Percentiles rank a stretch among this genome's conserved stretches.
These are phyloP conservation scores for Neonectria coccinea DNA, from an alignment of 2,329 filamentous ascomycete species.

Conservation along the genomic window DNA sequence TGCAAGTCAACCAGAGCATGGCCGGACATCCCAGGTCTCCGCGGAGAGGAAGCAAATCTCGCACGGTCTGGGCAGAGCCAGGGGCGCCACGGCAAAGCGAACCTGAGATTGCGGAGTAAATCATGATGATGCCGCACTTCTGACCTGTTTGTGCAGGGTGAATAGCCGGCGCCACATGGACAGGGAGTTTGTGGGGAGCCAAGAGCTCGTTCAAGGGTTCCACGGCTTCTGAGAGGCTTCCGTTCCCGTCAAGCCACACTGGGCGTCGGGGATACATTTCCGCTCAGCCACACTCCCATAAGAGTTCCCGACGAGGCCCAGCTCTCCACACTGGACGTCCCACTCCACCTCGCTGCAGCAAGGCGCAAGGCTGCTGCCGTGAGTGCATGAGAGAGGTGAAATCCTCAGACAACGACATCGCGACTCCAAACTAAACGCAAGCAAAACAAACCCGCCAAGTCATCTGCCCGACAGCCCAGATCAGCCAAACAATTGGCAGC, in stretches of 20 bases:
- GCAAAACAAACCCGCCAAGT: background rate
- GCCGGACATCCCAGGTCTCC: slow-evolving; percentile 15
- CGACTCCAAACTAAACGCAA: slow-evolving; percentile 12
- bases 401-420: slow-evolving; percentile 28
- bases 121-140: slow-evolving; percentile 37
- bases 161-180: slow-evolving; percentile 45
- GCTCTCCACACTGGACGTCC: slow-evolving; percentile 23
- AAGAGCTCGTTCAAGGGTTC: slow-evolving; percentile 19
- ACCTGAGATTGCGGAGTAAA: slow-evolving; percentile 44
- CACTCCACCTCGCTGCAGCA: slow-evolving; percentile 22
- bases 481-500: background rate
- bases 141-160: slow-evolving; percentile 37
- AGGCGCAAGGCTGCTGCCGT: slow-evolving; percentile 22
- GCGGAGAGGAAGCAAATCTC: slow-evolving; percentile 37
- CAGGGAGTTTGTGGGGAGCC: background rate
- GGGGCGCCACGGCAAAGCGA: slow-evolving; percentile 33
- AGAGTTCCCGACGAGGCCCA: background rate
- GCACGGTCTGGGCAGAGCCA: slow-evolving; percentile 34
- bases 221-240: slow-evolving; percentile 12
- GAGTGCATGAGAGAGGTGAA: slow-evolving; percentile 22
- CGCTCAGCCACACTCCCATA: slow-evolving; percentile 21
- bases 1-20: slow-evolving; percentile 11
- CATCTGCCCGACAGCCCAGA: background rate
- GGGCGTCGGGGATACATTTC: slow-evolving; percentile 17
- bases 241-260: slow-evolving; percentile 12